Evolutionary conservation across 2,329 filamentous ascomycete genomes (phyloP), one percentile per base, ranked within the genome.

Genomic region (Periglandula ipomoeae): DNA sequence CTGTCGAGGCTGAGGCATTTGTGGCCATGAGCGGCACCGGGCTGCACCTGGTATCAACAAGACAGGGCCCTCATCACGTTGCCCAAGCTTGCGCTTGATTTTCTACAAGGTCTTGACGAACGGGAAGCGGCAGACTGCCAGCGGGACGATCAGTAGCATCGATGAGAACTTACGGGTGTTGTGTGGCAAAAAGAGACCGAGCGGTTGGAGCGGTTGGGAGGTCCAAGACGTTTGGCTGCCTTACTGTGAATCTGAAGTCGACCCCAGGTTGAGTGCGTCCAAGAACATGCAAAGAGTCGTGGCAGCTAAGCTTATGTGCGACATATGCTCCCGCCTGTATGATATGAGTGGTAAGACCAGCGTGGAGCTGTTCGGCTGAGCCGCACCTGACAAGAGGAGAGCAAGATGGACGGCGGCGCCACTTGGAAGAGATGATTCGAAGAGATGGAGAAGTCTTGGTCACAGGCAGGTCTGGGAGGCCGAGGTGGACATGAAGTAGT

Each of bases 401-500:
- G 4, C 1, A 26, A 37, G 8, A 10, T 17, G 17, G 44, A 37
- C 20, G 43, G 22, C 26, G 20, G 32, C 13, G 30, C 17, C 7
- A 20, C 20, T 5, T 9, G 15, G 10, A 23, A 17, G 15, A 22
- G n/a, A 17, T 22, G 19, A 30, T 22, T 46, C 6, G 37, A 41
- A 45, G 43, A 40, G 34, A 26, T 24, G 48, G 51, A 47, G 54
- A 55, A 56, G 30, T 15, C 41, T 48, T 57, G 56, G 54, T 55
- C 60, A 56, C 59, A 53, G 53, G 48, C 53, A 61, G 58, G 57
- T 58, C 59, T 61, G 56, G 55, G 56, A 53, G 50, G 51, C 48
- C 17, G 46, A 44, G 49, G 26, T 34, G 47, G 52, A 38, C 49
- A 47, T 32, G n/a, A 15, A 42, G 41, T 38, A 44, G 40, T 44